A percentile compares a stretch with the other conserved stretches of the same genome.
Evolutionary conservation across 768 basidiomycete genomes (phyloP).

Genomic region (Russula earlei): DNA sequence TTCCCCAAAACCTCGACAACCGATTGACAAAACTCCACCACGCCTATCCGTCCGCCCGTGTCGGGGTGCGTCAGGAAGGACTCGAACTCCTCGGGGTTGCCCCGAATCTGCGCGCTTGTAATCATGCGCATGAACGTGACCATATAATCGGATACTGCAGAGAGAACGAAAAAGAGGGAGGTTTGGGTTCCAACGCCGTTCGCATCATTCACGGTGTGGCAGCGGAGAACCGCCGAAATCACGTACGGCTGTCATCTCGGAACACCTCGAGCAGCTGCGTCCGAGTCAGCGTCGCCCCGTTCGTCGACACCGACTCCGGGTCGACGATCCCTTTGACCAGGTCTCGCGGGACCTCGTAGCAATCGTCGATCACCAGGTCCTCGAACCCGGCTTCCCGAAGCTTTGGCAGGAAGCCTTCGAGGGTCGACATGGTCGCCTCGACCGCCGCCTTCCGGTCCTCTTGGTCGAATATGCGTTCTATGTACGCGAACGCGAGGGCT

Average conservation of each 20-base stretch:
- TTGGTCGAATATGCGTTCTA: conserved; percentile 55
- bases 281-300: conserved; percentile 28
- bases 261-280: conserved; percentile 41
- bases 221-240: too few species aligned
- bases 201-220: too few species aligned
- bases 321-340: conserved; percentile 40
- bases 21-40: conserved; percentile 61
- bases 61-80: conserved; percentile 76
- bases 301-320: conserved; percentile 23
- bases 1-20: conserved; percentile 72
- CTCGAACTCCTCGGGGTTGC: conserved; percentile 48
- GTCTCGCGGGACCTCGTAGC: conserved; percentile 51
- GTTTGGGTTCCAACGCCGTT: too few species aligned
- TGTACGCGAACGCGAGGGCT: conserved; percentile 79
- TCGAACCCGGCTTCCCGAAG: conserved; percentile 57
- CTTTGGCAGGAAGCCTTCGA: conserved; percentile 40
- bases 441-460: conserved; percentile 39
- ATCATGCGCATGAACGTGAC: conserved; percentile 75
- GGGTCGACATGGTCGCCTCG: conserved; percentile 39
- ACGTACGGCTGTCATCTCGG: conserved; percentile 28
- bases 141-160: conserved; percentile 56
- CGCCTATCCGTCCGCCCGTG: conserved; percentile 43
- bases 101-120: conserved; percentile 74
- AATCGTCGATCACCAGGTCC: conserved; percentile 61
- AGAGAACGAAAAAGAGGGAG: too few species aligned